These are phyloP conservation scores for Ramaria sp. DNA, from an alignment of 768 basidiomycete species.

Conservation along the genomic window DNA sequence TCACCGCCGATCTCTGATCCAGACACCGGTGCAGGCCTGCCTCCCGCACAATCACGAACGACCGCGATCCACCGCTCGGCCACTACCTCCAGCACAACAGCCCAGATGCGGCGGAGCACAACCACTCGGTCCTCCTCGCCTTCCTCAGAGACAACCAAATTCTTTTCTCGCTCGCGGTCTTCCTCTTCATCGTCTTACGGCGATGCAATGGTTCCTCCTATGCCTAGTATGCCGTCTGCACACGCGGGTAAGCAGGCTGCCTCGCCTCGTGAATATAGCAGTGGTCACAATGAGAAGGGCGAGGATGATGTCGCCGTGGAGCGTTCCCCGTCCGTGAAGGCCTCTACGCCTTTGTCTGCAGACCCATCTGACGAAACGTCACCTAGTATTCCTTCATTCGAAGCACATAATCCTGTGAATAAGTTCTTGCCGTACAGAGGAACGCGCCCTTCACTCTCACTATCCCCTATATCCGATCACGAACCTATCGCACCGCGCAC, in stretches of 20 bases:
- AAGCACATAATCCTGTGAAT: slow-evolving; percentile 2
- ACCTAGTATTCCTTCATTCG: neutral
- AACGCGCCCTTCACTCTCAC: neutral
- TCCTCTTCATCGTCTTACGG: slow-evolving; percentile 52
- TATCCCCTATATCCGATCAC: neutral
- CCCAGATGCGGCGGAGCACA: slow-evolving; percentile 24
- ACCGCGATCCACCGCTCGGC: neutral
- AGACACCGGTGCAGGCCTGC: neutral
- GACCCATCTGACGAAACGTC: neutral
- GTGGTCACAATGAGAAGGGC: neutral
- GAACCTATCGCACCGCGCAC: neutral
- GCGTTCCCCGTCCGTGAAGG: slow-evolving; percentile 20
- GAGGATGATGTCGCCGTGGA: neutral
- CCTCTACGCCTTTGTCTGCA: slow-evolving; percentile 5
- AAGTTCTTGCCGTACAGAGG: neutral
- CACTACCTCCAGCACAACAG: neutral
- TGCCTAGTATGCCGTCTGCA: slow-evolving; percentile 23
- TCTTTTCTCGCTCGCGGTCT: slow-evolving; percentile 15
- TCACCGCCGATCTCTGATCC: neutral
- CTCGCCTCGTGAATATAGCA: neutral
- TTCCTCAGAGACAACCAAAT: slow-evolving; percentile 37
- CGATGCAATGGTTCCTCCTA: slow-evolving; percentile 27
- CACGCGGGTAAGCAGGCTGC: slow-evolving; percentile 9
- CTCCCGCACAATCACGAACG: neutral
- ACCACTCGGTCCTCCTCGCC: slow-evolving; percentile 51